Evolutionary conservation across 305 asterid species (phyloP), one percentile per base, ranked within the genome.

Genomic region (Fraxinus platypoda): DNA sequence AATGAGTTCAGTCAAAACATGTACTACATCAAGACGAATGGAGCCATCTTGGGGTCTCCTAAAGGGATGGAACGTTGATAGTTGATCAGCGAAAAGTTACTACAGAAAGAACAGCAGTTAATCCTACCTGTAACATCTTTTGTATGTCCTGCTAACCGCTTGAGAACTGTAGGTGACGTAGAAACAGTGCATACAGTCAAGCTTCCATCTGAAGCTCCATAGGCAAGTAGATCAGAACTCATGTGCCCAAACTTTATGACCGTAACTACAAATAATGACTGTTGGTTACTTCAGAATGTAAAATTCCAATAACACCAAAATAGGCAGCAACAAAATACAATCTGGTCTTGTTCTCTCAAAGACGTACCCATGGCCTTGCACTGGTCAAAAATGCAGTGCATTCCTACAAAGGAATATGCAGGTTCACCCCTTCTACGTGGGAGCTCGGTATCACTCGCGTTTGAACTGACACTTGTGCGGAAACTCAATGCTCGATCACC

Each of bases 61-160:
- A 15, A 12, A 35, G 28, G 70, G 82, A 64, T 11, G 15, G 76
- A 77, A 70, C 54, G 54, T 79, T 49, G 25, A 52, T 17, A 52
- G 64, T 79, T 49, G 80, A 75, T 68, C 77, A 84, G 33, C 31
- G 82, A 23, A 26, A 35, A 15, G 83, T 77, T 83, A 43, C 80
- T 74, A 87, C 76, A 83, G 83, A 90, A 87, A 87, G 86, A 87
- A 87, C 85, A 90, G 92, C 91, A 91, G 93, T 86, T 82, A 87
- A 87, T 86, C 94, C 89, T 90, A 96, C 99, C 99, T 90, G 99
- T 94, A 88, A 96, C 97, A 86, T 96, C 99, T 91, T 96, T 96
- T 78, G 97, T 87, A 84, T 96, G 99, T 43, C 99, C 99, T 33
- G 87, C 89, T 81, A 96, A 91, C 86, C 88, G 91, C 82, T 90